These are phyloP conservation scores for Umbelopsis sp. DNA, from an alignment of 192 early-diverging fungal genomes.

Conservation along the genomic window DNA sequence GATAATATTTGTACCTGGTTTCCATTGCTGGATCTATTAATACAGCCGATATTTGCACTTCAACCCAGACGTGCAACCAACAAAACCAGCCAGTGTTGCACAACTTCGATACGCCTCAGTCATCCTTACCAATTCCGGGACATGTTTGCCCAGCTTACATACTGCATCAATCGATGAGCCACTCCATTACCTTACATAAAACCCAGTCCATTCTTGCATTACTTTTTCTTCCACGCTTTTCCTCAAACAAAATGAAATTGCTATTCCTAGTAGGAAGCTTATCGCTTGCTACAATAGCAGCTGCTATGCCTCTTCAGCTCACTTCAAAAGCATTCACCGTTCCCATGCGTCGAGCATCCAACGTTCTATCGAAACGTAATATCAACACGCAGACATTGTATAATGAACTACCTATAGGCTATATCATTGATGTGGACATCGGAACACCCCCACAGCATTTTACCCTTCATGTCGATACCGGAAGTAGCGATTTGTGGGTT, in stretches of 20 bases:
- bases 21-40: too few species aligned
- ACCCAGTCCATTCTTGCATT: too few species aligned
- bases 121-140: background rate
- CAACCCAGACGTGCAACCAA: too few species aligned
- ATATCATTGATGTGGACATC: slow-evolving; percentile 63
- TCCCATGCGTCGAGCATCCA: background rate
- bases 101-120: background rate
- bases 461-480: slow-evolving; percentile 92
- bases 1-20: too few species aligned
- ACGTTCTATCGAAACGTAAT: background rate
- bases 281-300: background rate
- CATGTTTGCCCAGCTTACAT: background rate
- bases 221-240: too few species aligned
- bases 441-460: slow-evolving; percentile 92
- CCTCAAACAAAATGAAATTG: background rate
- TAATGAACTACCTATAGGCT: background rate
- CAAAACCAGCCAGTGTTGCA: background rate
- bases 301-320: background rate
- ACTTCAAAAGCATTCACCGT: background rate
- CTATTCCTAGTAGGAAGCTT: background rate
- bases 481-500: slow-evolving; percentile 45
- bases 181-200: too few species aligned
- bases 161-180: too few species aligned
- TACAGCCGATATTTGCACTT: too few species aligned
- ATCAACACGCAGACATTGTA: background rate